Base-by-base conservation (phyloP, 2,329 filamentous ascomycete genomes). In the Calonectria crousiana region DNA sequence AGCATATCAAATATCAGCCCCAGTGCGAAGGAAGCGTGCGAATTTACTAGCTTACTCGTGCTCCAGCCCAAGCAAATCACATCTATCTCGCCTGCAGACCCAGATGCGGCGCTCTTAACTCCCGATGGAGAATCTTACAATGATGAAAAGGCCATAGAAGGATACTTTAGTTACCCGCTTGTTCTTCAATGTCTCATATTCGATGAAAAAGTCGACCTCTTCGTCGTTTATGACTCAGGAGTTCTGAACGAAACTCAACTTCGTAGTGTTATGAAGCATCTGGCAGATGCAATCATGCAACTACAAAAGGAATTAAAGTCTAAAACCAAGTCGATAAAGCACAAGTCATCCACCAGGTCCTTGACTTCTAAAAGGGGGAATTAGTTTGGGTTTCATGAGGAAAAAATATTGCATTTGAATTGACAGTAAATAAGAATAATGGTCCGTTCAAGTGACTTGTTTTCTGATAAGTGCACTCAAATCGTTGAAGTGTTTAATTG, bases 31-130 rank as follows among this genome's bases (percentile, higher is more conserved):
- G 47, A 73, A 8, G 79, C 76, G 5, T 81, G 79, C 44, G 70
- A 69, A 0, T 84, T 84, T 28, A 79, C 80, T 23, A 83, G 78
- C 2, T 69, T 83, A 16, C 64, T 85, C 2, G 79, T 82, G 1
- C 73, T 84, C 4, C 82, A 82, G 11, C 74, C 74, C 1, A 67
- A 20, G 49, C 52, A 58, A 58, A 71, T 3, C 30, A 34, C 9
- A 30, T 56, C 16, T 14, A 0, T 23, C 23, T 34, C 52, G 6
- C 36, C 65, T 47, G 62, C 5, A 65, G 71, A 34, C 6, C 26
- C 23, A 2, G 23, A 62, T 20, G n/a, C 34, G 0, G 26, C 20
- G 3, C 28, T 73, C 3, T 23, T 41, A 10, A 4, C 34, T 6
- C n/a, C 58, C 28, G 58, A 44, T 28, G 36, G 23, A 62, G 58